phyloP scores from a whole-genome alignment of 192 early-diverging fungal genomes.

The Pilobolus umbonatus region DNA sequence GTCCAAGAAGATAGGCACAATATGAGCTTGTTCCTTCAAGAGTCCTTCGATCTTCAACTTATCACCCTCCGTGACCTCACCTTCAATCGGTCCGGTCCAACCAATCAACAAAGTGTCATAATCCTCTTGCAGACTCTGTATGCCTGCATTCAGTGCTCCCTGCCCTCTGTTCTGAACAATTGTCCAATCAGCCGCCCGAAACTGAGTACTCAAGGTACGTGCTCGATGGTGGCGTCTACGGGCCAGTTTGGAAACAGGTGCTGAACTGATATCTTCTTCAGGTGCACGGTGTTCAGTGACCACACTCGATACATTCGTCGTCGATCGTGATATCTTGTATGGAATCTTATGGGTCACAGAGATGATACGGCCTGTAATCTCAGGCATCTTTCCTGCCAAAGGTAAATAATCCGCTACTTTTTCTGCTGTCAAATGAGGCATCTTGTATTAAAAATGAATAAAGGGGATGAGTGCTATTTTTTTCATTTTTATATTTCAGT shows the following conservation, averaged over 20 bases:
- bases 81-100: constrained; percentile 61
- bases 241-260: constrained; percentile 13
- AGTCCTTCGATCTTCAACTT: constrained; percentile 50
- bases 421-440: constrained; percentile 21
- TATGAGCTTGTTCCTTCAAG: constrained; percentile 52
- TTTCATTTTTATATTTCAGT: background rate
- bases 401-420: constrained; percentile 25
- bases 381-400: constrained; percentile 17
- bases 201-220: constrained; percentile 9
- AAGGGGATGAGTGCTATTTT: background rate
- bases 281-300: background rate
- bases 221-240: constrained; percentile 10
- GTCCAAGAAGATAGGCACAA: constrained; percentile 80
- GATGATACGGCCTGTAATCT: constrained; percentile 24
- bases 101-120: constrained; percentile 68
- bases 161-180: constrained; percentile 62
- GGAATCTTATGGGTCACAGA: constrained; percentile 34
- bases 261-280: background rate
- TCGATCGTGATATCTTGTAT: constrained; percentile 18
- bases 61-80: constrained; percentile 56
- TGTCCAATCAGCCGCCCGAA: constrained; percentile 20
- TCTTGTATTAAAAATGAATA: background rate
- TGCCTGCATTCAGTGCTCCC: constrained; percentile 84
- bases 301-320: background rate
- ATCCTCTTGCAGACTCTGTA: constrained; percentile 59